Percentiles rank a stretch among this genome's conserved stretches.
Evolutionary conservation across 306 rosid genomes (phyloP).

Genomic region (Hippophae rhamnoides): DNA sequence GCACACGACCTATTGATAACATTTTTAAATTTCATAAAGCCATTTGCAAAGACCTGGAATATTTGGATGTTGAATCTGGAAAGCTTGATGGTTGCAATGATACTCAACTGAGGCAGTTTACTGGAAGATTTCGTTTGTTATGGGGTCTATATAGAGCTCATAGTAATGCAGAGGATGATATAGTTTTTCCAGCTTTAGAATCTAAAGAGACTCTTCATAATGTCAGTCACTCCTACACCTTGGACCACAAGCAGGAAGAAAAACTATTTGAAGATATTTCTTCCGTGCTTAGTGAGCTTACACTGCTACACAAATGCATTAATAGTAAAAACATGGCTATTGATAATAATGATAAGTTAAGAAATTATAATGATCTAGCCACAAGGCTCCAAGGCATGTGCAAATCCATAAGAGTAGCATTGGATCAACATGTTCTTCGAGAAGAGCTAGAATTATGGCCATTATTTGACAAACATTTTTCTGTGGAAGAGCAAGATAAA

Average conservation of each 20-base stretch:
- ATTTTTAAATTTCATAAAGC: constrained; percentile 46
- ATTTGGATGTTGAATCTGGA: constrained; percentile 37
- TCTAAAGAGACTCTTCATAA: constrained; percentile 39
- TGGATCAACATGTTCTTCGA: constrained; percentile 83
- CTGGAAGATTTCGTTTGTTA: constrained; percentile 36
- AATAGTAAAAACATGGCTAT: constrained; percentile 3
- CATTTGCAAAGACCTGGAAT: constrained; percentile 37
- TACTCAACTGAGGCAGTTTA: constrained; percentile 31
- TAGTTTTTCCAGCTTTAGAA: constrained; percentile 42
- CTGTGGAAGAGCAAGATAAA: constrained; percentile 91
- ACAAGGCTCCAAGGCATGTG: constrained; percentile 93
- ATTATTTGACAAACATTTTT: constrained; percentile 71
- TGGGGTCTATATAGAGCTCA: constrained; percentile 49
- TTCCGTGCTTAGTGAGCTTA: constrained; percentile 27
- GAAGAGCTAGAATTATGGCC: constrained; percentile 95
- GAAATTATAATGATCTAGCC: constrained; percentile 30
- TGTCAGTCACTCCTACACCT: constrained; percentile 41
- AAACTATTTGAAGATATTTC: constrained; percentile 35
- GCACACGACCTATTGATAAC: constrained; percentile 32
- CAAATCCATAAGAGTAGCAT: constrained; percentile 73
- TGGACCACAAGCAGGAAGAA: constrained; percentile 44
- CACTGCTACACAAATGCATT: constrained; percentile 20
- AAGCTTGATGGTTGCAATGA: constrained; percentile 27
- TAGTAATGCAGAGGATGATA: constrained; percentile 44
- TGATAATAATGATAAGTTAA: constrained; percentile 17